phyloP scores from a whole-genome alignment of 2,329 filamentous ascomycete species.

The Colletotrichum incanum region DNA sequence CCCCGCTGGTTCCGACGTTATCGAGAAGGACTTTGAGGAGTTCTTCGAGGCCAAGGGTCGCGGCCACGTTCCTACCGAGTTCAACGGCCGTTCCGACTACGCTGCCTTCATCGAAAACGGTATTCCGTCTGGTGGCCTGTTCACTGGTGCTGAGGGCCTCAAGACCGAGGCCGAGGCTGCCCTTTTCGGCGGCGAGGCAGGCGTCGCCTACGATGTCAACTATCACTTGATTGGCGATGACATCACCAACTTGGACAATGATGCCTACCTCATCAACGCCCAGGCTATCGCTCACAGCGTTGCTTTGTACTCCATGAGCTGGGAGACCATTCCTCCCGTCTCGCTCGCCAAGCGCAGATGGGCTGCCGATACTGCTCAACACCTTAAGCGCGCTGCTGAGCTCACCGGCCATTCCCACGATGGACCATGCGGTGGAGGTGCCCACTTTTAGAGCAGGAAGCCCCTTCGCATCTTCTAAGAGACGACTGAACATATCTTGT shows the following conservation, averaged over 20 bases:
- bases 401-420: slow-evolving; percentile 48
- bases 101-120: slow-evolving; percentile 77
- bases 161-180: slow-evolving; percentile 73
- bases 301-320: slow-evolving; percentile 59
- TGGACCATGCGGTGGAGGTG: slow-evolving; percentile 51
- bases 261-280: slow-evolving; percentile 63
- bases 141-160: slow-evolving; percentile 76
- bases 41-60: slow-evolving; percentile 65
- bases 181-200: slow-evolving; percentile 75
- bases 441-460: background rate
- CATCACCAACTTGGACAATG: slow-evolving; percentile 56
- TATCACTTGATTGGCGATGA: slow-evolving; percentile 64
- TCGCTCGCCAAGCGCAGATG: slow-evolving; percentile 50
- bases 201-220: slow-evolving; percentile 62
- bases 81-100: slow-evolving; percentile 78
- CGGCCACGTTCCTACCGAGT: slow-evolving; percentile 73
- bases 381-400: slow-evolving; percentile 48
- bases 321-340: slow-evolving; percentile 52
- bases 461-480: too few relatives aligned
- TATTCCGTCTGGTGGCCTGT: slow-evolving; percentile 78
- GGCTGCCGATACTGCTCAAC: slow-evolving; percentile 50
- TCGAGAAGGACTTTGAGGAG: slow-evolving; percentile 71
- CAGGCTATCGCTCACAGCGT: slow-evolving; percentile 60
- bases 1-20: slow-evolving; percentile 72
- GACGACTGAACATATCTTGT: background rate